Evolutionary conservation across 371 early-diverging fungal species (phyloP).

Genomic region (Lichtheimia corymbifera): DNA sequence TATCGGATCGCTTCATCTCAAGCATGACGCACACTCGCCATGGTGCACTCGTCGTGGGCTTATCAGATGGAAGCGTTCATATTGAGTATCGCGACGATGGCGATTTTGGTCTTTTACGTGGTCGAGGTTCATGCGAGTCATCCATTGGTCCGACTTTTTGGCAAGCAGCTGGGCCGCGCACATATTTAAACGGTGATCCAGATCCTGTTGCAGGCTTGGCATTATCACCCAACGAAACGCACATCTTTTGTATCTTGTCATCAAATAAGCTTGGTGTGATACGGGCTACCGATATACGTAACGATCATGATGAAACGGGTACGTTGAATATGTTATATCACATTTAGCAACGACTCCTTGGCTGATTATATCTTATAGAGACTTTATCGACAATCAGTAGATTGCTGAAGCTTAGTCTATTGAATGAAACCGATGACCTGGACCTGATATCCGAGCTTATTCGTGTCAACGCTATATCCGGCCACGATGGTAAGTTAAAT

Average conservation of each 20-base stretch:
- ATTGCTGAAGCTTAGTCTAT: constrained; percentile 25
- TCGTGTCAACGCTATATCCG: constrained; percentile 16
- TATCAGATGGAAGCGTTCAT: constrained; percentile 47
- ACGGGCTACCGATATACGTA: constrained; percentile 23
- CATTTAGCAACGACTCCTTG: too few species aligned
- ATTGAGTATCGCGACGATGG: constrained; percentile 19
- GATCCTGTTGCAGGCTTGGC: constrained; percentile 33
- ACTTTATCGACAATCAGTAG: constrained; percentile 8
- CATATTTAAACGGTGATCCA: constrained; percentile 11
- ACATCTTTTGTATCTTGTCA: constrained; percentile 31
- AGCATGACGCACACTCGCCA: constrained; percentile 16
- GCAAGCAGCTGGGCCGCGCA: constrained; percentile 19
- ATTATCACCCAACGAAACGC: constrained; percentile 46
- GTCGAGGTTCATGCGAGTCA: not conserved
- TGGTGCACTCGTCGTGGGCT: constrained; percentile 32
- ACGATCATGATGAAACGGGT: not conserved
- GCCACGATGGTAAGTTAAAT: constrained; percentile 18
- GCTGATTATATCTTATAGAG: not conserved
- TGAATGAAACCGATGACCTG: constrained; percentile 34
- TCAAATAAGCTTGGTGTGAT: constrained; percentile 31
- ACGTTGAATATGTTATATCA: not conserved
- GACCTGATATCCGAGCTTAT: constrained; percentile 44
- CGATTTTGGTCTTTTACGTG: constrained; percentile 5
- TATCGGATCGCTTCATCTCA: constrained; percentile 30
- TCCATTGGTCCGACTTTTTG: constrained; percentile 20